Evolutionary conservation across 495 filamentous ascomycete genomes (phyloP).

Genomic region (Xylaria acuta): DNA sequence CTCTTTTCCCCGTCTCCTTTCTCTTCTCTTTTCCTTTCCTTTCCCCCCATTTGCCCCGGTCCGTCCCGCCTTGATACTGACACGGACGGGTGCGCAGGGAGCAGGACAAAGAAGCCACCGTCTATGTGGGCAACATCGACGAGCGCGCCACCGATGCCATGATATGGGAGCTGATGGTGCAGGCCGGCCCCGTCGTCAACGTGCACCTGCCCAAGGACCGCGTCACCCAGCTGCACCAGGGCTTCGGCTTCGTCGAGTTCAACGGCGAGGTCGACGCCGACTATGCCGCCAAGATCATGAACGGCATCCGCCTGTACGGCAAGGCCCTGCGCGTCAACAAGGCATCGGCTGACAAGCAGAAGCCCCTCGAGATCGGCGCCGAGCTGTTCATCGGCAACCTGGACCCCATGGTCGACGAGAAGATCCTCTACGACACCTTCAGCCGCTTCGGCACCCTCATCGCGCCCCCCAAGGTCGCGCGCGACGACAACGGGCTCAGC

Average conservation of each 20-base stretch:
- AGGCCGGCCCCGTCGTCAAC: slow-evolving; percentile 94
- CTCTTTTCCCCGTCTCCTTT: not conserved
- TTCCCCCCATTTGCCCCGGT: not conserved
- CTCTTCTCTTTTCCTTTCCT: no score
- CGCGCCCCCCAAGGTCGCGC: slow-evolving; percentile 87
- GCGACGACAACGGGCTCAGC: slow-evolving; percentile 87
- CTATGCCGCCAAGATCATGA: slow-evolving; percentile 96
- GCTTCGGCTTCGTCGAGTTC: slow-evolving; percentile 99
- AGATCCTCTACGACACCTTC: slow-evolving; percentile 97
- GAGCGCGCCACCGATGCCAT: slow-evolving; percentile 90
- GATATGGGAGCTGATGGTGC: slow-evolving; percentile 97
- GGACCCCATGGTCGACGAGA: slow-evolving; percentile 93
- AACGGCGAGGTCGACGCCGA: slow-evolving; percentile 95
- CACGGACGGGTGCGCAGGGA: slow-evolving; percentile 65
- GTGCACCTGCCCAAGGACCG: slow-evolving; percentile 98
- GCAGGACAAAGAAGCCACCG: slow-evolving; percentile 97
- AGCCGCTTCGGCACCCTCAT: slow-evolving; percentile 88
- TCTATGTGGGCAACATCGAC: slow-evolving; percentile 98
- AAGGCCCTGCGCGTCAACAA: slow-evolving; percentile 99
- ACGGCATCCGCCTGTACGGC: slow-evolving; percentile 88
- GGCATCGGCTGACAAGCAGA: slow-evolving; percentile 88
- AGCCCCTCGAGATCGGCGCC: slow-evolving; percentile 92
- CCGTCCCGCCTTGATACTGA: slow-evolving; percentile 21
- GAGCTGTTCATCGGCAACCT: slow-evolving; percentile 98
- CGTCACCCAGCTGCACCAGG: slow-evolving; percentile 94